Conservation (phyloP, 345 rosid genomes). For the Conringia planisiliqua region DNA sequence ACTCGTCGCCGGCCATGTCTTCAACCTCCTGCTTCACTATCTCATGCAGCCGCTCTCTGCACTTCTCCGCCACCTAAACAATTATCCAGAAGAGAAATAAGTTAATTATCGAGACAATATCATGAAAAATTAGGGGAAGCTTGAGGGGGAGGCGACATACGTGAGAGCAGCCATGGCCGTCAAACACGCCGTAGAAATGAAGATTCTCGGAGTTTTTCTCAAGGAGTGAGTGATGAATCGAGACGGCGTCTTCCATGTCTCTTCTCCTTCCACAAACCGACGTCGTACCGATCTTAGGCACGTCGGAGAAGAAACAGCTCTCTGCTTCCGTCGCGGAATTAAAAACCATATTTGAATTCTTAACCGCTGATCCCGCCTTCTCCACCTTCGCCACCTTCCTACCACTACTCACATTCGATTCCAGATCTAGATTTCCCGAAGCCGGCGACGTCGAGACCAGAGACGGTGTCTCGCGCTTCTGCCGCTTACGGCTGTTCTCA, state of each 20-base stretch:
- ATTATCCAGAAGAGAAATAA: background rate
- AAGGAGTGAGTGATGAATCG: slow-evolving; percentile 47
- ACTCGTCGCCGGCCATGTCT: slow-evolving; percentile 30
- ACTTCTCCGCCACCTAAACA: slow-evolving; percentile 33
- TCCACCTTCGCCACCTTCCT: background rate
- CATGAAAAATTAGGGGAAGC: background rate
- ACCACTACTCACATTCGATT: background rate
- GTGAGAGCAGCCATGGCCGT: slow-evolving; percentile 99
- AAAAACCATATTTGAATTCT: background rate
- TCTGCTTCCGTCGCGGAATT: slow-evolving; percentile 5
- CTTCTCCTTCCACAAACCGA: slow-evolving; percentile 91
- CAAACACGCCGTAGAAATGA: slow-evolving; percentile 79
- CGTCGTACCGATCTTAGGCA: slow-evolving; percentile 66
- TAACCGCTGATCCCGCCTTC: background rate
- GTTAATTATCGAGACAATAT: background rate
- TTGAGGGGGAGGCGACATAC: slow-evolving; percentile 33
- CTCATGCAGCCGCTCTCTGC: slow-evolving; percentile 35
- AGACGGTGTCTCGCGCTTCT: slow-evolving; percentile 27
- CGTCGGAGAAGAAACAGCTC: slow-evolving; percentile 1
- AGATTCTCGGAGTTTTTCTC: slow-evolving; percentile 3
- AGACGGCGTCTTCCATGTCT: slow-evolving; percentile 95
- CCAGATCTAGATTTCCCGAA: slow-evolving; percentile 7
- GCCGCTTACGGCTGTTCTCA: slow-evolving; percentile 51
- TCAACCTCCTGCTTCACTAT: slow-evolving; percentile 34
- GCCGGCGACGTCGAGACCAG: background rate